Base-by-base conservation (phyloP, 768 basidiomycete species). In the Auriscalpium vulgare region DNA sequence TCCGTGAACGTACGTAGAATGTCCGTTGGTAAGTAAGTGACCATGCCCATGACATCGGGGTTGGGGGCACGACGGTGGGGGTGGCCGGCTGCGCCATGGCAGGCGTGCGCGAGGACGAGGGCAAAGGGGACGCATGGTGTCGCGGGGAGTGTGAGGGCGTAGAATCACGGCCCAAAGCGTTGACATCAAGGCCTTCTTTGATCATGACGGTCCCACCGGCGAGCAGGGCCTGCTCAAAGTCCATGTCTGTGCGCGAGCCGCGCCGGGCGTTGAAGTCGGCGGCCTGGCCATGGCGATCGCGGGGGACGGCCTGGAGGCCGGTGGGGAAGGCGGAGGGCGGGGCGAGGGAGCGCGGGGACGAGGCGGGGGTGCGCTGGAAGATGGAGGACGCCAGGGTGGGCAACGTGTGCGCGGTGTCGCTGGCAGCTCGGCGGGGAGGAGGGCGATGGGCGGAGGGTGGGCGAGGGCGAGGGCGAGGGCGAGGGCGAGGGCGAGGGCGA, bases 171-270 rank as follows among this genome's bases (percentile, higher is more conserved):
- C 88, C 91, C 50, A 92, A 75, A 36, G 78, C 65, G 66, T 78
- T 80, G 50, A 90, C 74, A 69, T 91, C 88, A 47, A 84, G 65
- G 38, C 87, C 83, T 68, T 92, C 88, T 59, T 76, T 80, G 50
- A 92, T 74, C 54, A 79, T 63, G 14, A 90, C 78, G 3, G 91
- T 93, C 21, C 80, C 84, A 44, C 82, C 82, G 10, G 74, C 74
- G 57, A 74, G 77, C 61, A 93, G 69, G 11, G 84, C 89, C 64
- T 84, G 82, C 71, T 92, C 90, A 62, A 93, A 93, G 67, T 90
- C 88, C 66, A 86, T 74, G 71, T 90, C 88, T 36, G 83, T 81
- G 43, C 88, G 81, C 45, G 90, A 91, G 47, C 78, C 68, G 35
- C 87, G 80, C 55, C 82, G 79, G 53, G 73, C 74, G 37, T 77